A percentile compares a stretch with the other conserved stretches of the same genome.
These are phyloP conservation scores for Pyrenochaeta sp. DNA, from an alignment of 2,329 filamentous ascomycete genomes.

Conservation along the genomic window DNA sequence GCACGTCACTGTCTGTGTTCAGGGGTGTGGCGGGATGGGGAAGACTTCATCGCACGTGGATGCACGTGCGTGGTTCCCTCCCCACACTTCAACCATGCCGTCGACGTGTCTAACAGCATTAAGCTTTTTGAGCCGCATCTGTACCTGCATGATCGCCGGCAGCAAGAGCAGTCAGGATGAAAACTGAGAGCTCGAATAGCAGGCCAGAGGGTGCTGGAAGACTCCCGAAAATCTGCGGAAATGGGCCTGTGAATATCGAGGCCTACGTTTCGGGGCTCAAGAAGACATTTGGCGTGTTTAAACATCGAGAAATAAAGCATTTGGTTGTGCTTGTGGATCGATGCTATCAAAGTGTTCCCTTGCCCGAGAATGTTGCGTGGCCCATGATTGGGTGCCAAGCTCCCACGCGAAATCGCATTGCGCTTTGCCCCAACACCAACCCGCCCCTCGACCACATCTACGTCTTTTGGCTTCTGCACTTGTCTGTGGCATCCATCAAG, in stretches of 20 bases:
- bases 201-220: conserved; percentile 18
- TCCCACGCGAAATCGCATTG: conserved; percentile 17
- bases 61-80: conserved; percentile 36
- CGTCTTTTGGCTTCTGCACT: conserved; percentile 14
- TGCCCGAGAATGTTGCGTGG: conserved; percentile 15
- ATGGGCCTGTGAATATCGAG: not conserved
- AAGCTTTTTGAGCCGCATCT: conserved; percentile 50
- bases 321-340: conserved; percentile 26
- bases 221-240: conserved; percentile 41
- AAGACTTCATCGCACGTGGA: conserved; percentile 18
- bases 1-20: not conserved
- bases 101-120: conserved; percentile 30
- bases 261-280: conserved; percentile 8
- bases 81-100: conserved; percentile 39
- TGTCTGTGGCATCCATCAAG: conserved; percentile 20
- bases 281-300: not conserved
- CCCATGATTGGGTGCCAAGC: conserved; percentile 24
- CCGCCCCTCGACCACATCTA: conserved; percentile 27
- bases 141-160: conserved; percentile 47
- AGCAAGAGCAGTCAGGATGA: conserved; percentile 28
- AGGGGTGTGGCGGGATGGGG: not conserved
- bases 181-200: conserved; percentile 21
- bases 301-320: conserved; percentile 14
- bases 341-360: conserved; percentile 25
- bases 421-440: conserved; percentile 30